Evolutionary conservation across 2,329 filamentous ascomycete species (phyloP).

Genomic region (Juglanconis sp.): DNA sequence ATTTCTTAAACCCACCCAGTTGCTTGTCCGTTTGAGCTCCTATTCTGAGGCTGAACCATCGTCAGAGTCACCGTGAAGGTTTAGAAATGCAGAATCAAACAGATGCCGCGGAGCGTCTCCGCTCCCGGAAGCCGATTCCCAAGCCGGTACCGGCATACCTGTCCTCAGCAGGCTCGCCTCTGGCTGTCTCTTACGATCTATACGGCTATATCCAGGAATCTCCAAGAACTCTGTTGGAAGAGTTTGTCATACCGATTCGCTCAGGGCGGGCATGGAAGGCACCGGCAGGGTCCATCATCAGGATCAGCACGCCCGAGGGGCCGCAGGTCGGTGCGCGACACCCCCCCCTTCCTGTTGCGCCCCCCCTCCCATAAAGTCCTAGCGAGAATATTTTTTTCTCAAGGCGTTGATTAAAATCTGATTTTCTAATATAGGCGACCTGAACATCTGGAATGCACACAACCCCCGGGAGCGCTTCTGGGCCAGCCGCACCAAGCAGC

Average conservation of each 20-base stretch:
- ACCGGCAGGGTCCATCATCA: slow-evolving; percentile 63
- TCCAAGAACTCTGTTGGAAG: slow-evolving; percentile 38
- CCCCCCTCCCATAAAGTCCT: too few relatives aligned
- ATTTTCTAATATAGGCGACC: slow-evolving; percentile 51
- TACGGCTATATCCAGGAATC: slow-evolving; percentile 62
- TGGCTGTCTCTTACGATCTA: slow-evolving; percentile 40
- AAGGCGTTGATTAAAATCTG: not conserved
- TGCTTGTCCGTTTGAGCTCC: not conserved
- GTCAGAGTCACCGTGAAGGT: not conserved
- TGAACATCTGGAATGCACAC: slow-evolving; percentile 76
- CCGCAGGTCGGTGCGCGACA: slow-evolving; percentile 62
- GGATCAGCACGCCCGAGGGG: slow-evolving; percentile 72
- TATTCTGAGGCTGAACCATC: not conserved
- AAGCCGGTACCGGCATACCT: slow-evolving; percentile 49
- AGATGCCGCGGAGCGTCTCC: slow-evolving; percentile 39
- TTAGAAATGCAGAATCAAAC: not conserved
- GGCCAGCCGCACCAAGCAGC: slow-evolving; percentile 74
- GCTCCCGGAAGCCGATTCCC: slow-evolving; percentile 41
- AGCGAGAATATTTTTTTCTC: not conserved
- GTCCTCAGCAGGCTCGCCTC: slow-evolving; percentile 38
- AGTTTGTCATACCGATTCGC: slow-evolving; percentile 68
- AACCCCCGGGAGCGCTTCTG: slow-evolving; percentile 81
- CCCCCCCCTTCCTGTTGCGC: not conserved
- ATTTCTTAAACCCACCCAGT: not conserved
- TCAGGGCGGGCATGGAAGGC: slow-evolving; percentile 73